Evolutionary conservation across 352 stramenopile species (phyloP).

Genomic region (Phytopythium chamaehyphon): DNA sequence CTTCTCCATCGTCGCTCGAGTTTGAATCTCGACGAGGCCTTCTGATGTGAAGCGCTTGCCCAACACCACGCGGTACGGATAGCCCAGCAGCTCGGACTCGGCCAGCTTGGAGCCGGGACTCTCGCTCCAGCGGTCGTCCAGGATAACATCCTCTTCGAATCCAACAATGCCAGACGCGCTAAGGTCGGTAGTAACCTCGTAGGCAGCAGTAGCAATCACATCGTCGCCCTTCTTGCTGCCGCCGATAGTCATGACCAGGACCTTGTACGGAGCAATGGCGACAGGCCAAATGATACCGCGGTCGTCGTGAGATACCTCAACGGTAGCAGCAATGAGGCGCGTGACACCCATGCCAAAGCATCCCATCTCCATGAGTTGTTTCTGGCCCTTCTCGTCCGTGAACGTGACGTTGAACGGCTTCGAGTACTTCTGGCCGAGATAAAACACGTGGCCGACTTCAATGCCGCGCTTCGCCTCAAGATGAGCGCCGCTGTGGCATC

Average conservation of each 20-base stretch:
- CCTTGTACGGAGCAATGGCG: slow-evolving; percentile 78
- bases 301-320: slow-evolving; percentile 77
- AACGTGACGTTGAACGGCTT: slow-evolving; percentile 73
- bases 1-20: slow-evolving; percentile 60
- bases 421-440: slow-evolving; percentile 88
- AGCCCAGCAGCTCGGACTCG: slow-evolving; percentile 84
- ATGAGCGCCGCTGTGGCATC: slow-evolving; percentile 32
- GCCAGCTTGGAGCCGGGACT: slow-evolving; percentile 76
- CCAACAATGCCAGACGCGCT: slow-evolving; percentile 24
- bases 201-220: slow-evolving; percentile 34
- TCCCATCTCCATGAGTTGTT: slow-evolving; percentile 80
- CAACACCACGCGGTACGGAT: slow-evolving; percentile 81
- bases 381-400: slow-evolving; percentile 36
- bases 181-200: slow-evolving; percentile 48
- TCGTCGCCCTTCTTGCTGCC: slow-evolving; percentile 47
- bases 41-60: slow-evolving; percentile 76
- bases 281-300: slow-evolving; percentile 79
- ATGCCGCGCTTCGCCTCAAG: slow-evolving; percentile 81
- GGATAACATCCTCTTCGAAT: slow-evolving; percentile 57
- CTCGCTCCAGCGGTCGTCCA: slow-evolving; percentile 83
- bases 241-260: slow-evolving; percentile 74
- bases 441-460: slow-evolving; percentile 88
- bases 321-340: slow-evolving; percentile 71
- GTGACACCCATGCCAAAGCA: slow-evolving; percentile 87
- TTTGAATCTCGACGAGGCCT: slow-evolving; percentile 74